A percentile compares a stretch with the other conserved stretches of the same genome.
Conservation (phyloP, 2,329 filamentous ascomycete genomes). For the Periconia macrospinosa region DNA sequence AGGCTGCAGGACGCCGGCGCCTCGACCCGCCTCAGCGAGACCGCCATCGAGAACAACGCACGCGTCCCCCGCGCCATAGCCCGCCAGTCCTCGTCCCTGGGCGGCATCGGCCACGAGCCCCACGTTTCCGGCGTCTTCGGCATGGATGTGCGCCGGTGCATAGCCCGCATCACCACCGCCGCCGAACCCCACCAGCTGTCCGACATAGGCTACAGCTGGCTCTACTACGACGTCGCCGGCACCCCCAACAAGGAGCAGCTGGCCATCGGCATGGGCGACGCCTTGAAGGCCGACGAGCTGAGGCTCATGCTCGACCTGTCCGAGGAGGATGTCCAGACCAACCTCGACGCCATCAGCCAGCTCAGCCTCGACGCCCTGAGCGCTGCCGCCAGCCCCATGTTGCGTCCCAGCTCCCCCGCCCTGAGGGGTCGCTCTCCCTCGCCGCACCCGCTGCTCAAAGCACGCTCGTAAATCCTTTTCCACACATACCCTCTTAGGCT, state of each 20-base stretch:
- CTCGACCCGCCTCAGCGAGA: conserved; percentile 36
- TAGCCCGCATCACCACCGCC: conserved; percentile 33
- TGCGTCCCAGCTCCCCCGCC: conserved; percentile 38
- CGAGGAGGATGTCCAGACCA: conserved; percentile 39
- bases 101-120: conserved; percentile 30
- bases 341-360: conserved; percentile 41
- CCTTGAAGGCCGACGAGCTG: conserved; percentile 40
- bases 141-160: conserved; percentile 37
- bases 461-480: not conserved
- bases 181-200: conserved; percentile 35
- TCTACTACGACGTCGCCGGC: conserved; percentile 34
- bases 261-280: conserved; percentile 37
- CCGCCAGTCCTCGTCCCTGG: conserved; percentile 30
- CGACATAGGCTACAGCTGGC: conserved; percentile 37
- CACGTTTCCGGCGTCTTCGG: conserved; percentile 41
- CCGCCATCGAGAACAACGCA: conserved; percentile 34
- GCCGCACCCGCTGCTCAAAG: conserved; percentile 28
- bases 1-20: conserved; percentile 39
- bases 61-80: conserved; percentile 33
- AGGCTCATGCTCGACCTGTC: conserved; percentile 40
- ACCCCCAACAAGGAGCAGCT: conserved; percentile 35
- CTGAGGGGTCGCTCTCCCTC: conserved; percentile 37
- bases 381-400: conserved; percentile 39
- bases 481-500: not conserved
- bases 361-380: conserved; percentile 40